phyloP scores from a whole-genome alignment of 352 stramenopile species.

The Globisporangium cederbergense region DNA sequence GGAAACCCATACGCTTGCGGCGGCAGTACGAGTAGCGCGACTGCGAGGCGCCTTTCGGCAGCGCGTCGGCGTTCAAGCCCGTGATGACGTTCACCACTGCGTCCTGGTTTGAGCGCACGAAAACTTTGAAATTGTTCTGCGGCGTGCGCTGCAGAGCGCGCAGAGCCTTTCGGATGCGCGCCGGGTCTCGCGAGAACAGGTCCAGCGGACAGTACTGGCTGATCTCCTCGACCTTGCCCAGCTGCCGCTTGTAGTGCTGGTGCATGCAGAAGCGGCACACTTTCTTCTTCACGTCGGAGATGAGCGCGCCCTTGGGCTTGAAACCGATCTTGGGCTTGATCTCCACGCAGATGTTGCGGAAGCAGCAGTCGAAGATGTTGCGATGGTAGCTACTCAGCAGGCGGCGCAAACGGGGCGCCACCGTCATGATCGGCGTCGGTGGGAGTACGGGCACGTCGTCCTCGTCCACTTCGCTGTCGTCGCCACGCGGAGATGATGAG shows the following conservation, averaged over 20 bases:
- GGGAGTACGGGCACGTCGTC: conserved; percentile 22
- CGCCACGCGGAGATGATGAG: not conserved
- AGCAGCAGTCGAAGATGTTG: conserved; percentile 84
- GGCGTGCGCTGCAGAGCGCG: conserved; percentile 68
- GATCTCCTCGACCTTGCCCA: conserved; percentile 75
- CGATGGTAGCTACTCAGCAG: conserved; percentile 36
- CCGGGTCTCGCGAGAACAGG: conserved; percentile 68
- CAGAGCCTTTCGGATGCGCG: conserved; percentile 56
- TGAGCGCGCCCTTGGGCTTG: conserved; percentile 51
- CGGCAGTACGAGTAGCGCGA: conserved; percentile 66
- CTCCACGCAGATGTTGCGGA: conserved; percentile 84
- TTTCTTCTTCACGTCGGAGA: conserved; percentile 53
- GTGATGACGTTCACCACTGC: conserved; percentile 80
- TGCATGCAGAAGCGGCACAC: conserved; percentile 89
- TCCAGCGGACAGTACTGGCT: conserved; percentile 83
- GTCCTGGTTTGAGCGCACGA: conserved; percentile 77
- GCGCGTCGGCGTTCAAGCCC: conserved; percentile 56
- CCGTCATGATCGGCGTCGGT: conserved; percentile 2
- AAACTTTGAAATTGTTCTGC: conserved; percentile 91
- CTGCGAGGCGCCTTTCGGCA: conserved; percentile 65
- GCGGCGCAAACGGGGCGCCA: conserved; percentile 19
- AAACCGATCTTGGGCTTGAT: conserved; percentile 88
- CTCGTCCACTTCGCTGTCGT: conserved; percentile 21
- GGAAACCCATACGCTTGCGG: conserved; percentile 73
- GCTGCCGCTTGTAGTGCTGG: conserved; percentile 77